Evolutionary conservation across 108 stramenopile species (phyloP).

Genomic region (Fragilaria crotonensis): DNA sequence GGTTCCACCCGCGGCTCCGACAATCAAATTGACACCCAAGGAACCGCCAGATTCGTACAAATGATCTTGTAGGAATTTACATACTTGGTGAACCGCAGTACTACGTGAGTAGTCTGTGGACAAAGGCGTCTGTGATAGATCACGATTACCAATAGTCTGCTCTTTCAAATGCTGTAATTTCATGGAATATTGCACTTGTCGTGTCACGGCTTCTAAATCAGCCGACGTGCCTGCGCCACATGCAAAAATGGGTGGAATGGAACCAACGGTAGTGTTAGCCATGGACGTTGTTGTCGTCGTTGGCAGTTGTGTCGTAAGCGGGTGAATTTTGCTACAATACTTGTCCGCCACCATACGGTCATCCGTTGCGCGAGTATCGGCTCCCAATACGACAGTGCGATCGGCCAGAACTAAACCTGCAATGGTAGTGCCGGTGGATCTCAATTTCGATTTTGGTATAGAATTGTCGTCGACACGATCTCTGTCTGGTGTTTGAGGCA

Average conservation of each 20-base stretch:
- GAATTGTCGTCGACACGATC: too few relatives aligned
- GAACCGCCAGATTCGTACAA: slow-evolving; percentile 38
- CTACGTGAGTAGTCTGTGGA: background rate
- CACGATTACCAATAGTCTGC: slow-evolving; percentile 22
- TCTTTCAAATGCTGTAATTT: slow-evolving; percentile 6
- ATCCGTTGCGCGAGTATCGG: slow-evolving; percentile 79
- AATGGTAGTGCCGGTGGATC: slow-evolving; percentile 71
- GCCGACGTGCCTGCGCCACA: slow-evolving; percentile 82
- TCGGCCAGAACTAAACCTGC: slow-evolving; percentile 23
- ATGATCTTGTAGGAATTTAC: slow-evolving; percentile 42
- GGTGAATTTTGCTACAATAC: slow-evolving; percentile 62
- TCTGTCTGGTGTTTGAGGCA: too few relatives aligned
- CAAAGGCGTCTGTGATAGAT: background rate
- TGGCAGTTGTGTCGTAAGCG: slow-evolving; percentile 18
- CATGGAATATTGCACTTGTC: slow-evolving; percentile 36
- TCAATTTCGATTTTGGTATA: too few relatives aligned
- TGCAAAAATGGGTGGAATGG: slow-evolving; percentile 38
- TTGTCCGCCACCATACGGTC: slow-evolving; percentile 74
- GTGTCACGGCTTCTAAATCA: slow-evolving; percentile 68
- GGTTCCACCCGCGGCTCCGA: slow-evolving; percentile 46
- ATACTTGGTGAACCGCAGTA: slow-evolving; percentile 30
- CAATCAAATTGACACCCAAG: slow-evolving; percentile 66
- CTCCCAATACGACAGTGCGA: slow-evolving; percentile 41
- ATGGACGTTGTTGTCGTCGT: background rate
- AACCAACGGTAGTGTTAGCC: background rate